Percentiles rank a stretch among this genome's conserved stretches.
These are phyloP conservation scores for Cordyceps militaris DNA, from an alignment of 2,329 filamentous ascomycete genomes.

Conservation along the genomic window DNA sequence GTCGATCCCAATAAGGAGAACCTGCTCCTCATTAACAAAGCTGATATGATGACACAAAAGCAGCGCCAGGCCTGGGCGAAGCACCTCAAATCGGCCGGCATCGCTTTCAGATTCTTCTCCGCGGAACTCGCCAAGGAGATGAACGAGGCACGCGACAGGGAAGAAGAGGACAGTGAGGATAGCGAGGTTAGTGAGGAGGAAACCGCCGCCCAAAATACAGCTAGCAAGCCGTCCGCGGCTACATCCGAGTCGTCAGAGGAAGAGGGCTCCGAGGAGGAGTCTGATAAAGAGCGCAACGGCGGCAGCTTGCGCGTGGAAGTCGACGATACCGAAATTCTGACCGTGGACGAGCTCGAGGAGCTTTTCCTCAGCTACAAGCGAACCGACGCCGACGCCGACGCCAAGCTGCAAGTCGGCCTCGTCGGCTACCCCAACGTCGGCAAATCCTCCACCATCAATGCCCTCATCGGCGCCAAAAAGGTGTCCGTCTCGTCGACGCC, in stretches of 20 bases:
- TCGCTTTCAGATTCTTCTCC: constrained; percentile 95
- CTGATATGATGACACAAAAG: constrained; percentile 91
- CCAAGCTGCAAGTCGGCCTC: constrained; percentile 81
- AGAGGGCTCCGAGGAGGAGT: constrained; percentile 19
- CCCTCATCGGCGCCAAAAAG: constrained; percentile 96
- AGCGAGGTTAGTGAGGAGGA: constrained; percentile 20
- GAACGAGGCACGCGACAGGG: constrained; percentile 63
- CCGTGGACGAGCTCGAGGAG: constrained; percentile 84
- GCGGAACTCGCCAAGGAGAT: constrained; percentile 84
- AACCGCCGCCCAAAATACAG: constrained; percentile 20
- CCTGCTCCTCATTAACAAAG: constrained; percentile 91
- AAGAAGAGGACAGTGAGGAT: constrained; percentile 36
- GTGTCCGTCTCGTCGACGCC: constrained; percentile 96
- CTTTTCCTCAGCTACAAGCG: constrained; percentile 73
- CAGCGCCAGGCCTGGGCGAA: constrained; percentile 81
- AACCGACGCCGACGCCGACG: constrained; percentile 40
- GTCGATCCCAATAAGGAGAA: constrained; percentile 85
- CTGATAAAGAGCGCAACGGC: constrained; percentile 15
- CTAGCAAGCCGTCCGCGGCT: constrained; percentile 20
- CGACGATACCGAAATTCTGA: constrained; percentile 71
- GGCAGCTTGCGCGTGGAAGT: constrained; percentile 30
- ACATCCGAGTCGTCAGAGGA: constrained; percentile 18
- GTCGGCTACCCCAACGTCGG: constrained; percentile 98
- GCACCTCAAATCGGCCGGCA: constrained; percentile 72
- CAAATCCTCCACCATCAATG: constrained; percentile 99